Conservation (phyloP, 2,329 filamentous ascomycete species). For the Gaeumannomyces tritici region DNA sequence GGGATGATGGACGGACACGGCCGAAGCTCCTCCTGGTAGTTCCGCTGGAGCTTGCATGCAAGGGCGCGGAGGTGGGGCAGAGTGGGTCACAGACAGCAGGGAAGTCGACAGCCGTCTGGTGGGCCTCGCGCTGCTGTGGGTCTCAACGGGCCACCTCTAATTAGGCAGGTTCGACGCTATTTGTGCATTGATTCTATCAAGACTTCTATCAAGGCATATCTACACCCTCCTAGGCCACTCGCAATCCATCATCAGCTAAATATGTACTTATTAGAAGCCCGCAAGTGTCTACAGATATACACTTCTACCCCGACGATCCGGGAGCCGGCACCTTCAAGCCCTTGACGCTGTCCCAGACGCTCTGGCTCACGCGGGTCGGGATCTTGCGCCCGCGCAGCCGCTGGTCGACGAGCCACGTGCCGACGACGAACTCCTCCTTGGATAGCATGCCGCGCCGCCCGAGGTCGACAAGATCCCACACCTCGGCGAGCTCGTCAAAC, state of each 20-base stretch:
- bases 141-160: too few species aligned
- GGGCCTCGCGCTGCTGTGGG: too few species aligned
- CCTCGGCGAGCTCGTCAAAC: slow-evolving; percentile 58
- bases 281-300: neutral
- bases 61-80: neutral
- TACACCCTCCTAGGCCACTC: too few species aligned
- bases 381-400: slow-evolving; percentile 70
- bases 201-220: too few species aligned
- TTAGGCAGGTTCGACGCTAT: too few species aligned
- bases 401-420: slow-evolving; percentile 76
- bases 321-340: slow-evolving; percentile 28
- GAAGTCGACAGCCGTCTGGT: too few species aligned
- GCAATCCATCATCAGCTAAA: neutral
- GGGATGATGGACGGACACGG: neutral
- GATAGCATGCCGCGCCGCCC: slow-evolving; percentile 43
- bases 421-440: slow-evolving; percentile 70
- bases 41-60: neutral
- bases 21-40: neutral
- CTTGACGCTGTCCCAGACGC: slow-evolving; percentile 64
- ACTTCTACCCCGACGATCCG: neutral
- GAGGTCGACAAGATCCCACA: slow-evolving; percentile 67
- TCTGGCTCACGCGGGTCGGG: slow-evolving; percentile 59
- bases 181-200: too few species aligned
- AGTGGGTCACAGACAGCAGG: neutral
- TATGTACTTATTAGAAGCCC: neutral